Base-by-base conservation (phyloP, 1,139 yeast genomes). In the Yamadazyma atmosphaerica region DNA sequence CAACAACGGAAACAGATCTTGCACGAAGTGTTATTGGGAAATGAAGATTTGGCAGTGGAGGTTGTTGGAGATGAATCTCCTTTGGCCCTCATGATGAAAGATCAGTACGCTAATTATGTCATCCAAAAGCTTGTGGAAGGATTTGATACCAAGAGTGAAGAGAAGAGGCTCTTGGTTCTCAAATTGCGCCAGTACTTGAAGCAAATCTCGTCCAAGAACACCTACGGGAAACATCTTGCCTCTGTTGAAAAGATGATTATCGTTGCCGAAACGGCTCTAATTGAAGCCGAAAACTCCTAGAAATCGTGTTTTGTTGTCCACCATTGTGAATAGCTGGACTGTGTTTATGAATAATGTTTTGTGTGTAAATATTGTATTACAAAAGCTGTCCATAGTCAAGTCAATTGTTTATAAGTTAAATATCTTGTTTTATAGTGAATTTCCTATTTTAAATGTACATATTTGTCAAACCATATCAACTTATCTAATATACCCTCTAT, bases 21-120 rank as follows among this genome's bases (percentile, higher is more conserved):
- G 37, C 77, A 74, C 45, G 83, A 76, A 49, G 83, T 85, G 23
- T 66, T 85, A 65, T 56, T 66, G 21, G 77, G 74, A 10, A 76
- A 76, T 46, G 73, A 70, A 43, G 70, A 65, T 35, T 54, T 61
- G 42, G 41, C 58, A 41, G 56, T 65, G 50, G 79, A 74, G 32
- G 43, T 49, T 13, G 76, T 81, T 17, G 79, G 72, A 43, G 85
- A 79, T 46, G 77, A 74, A 37, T 75, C 86, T 1, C 78, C 88
- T 11, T 68, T 85, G 49, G 86, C 86, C 12, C 63, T 83, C 41
- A 89, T 92, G 98, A 90, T 94, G 89, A 87, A 88, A 59, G 98
- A 92, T 61, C 98, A 92, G 59, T 94, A 85, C 65, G 98, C 98
- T 15, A 92, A 92, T 61, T 92, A 92, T 58, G 99, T 92, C 33